Percentiles rank a stretch among this genome's conserved stretches.
Conservation (phyloP, 2,329 filamentous ascomycete species). For the Botryotinia convoluta region DNA sequence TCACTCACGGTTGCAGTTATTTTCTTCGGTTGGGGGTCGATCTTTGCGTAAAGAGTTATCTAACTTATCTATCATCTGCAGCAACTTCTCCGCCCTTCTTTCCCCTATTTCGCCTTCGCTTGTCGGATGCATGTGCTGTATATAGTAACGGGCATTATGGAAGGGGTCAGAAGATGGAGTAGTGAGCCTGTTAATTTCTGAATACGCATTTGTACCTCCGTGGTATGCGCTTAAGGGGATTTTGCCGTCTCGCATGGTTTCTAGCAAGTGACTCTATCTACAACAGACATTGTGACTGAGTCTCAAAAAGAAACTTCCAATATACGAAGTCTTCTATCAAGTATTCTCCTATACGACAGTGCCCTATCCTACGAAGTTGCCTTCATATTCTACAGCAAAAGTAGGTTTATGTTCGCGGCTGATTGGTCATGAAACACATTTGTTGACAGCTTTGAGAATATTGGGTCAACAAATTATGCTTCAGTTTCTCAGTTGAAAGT, state of each 20-base stretch:
- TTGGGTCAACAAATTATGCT: not conserved
- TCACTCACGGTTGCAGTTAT: not conserved
- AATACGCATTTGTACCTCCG: not conserved
- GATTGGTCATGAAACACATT: not conserved
- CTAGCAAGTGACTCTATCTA: not conserved
- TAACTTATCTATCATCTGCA: not conserved
- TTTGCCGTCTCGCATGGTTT: not conserved
- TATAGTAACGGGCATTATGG: not conserved
- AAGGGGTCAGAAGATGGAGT: not conserved
- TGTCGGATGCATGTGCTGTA: not conserved
- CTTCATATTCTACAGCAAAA: not conserved
- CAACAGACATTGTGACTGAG: fast-evolving
- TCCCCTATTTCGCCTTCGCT: not conserved
- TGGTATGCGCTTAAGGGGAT: not conserved
- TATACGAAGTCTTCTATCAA: not conserved
- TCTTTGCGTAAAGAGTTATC: not conserved
- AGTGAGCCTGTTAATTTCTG: not conserved
- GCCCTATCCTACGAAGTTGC: not conserved
- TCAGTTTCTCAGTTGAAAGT: not conserved
- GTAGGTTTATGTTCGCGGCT: too few species aligned
- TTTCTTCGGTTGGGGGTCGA: not conserved
- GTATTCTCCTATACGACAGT: not conserved
- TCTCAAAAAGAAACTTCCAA: not conserved
- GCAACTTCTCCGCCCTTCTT: not conserved
- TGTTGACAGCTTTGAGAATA: not conserved